phyloP scores from a whole-genome alignment of 768 basidiomycete genomes.

The Russula olivacea region DNA sequence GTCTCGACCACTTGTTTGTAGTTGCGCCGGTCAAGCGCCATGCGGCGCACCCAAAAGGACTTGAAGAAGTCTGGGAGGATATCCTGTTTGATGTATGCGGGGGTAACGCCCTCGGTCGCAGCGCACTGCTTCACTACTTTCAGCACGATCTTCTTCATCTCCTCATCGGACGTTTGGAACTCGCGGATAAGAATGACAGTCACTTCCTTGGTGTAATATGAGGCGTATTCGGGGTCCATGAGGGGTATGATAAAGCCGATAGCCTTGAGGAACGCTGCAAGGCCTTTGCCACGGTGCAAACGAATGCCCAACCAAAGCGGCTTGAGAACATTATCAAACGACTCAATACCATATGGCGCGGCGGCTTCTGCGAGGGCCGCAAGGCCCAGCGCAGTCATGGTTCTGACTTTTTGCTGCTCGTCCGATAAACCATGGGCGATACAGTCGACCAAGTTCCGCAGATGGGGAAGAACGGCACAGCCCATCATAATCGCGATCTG shows the following conservation, averaged over 20 bases:
- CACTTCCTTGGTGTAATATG: constrained; percentile 98
- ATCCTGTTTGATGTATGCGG: constrained; percentile 93
- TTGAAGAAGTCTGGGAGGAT: constrained; percentile 99
- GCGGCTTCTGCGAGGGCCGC: constrained; percentile 96
- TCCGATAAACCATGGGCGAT: constrained; percentile 90
- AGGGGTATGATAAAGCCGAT: constrained; percentile 99
- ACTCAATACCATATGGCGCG: constrained; percentile 98
- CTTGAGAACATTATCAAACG: constrained; percentile 95
- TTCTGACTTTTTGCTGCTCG: constrained; percentile 93
- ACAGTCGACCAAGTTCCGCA: constrained; percentile 93
- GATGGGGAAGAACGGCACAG: constrained; percentile 93
- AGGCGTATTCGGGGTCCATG: constrained; percentile 99
- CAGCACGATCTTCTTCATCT: constrained; percentile 99
- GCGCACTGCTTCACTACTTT: constrained; percentile 99
- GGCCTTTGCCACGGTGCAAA: constrained; percentile 89
- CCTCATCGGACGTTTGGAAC: constrained; percentile 98
- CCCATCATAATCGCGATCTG: constrained; percentile 99
- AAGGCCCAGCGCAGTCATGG: constrained; percentile 88
- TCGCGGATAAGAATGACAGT: constrained; percentile 96
- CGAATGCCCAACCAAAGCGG: constrained; percentile 92
- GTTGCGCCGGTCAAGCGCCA: constrained; percentile 95
- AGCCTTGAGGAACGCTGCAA: constrained; percentile 94
- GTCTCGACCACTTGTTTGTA: constrained; percentile 98
- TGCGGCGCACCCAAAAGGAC: constrained; percentile 95
- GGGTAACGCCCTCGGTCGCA: constrained; percentile 95